phyloP scores from a whole-genome alignment of 139 green algal genomes.

The Chlamydomonas schloesseri region DNA sequence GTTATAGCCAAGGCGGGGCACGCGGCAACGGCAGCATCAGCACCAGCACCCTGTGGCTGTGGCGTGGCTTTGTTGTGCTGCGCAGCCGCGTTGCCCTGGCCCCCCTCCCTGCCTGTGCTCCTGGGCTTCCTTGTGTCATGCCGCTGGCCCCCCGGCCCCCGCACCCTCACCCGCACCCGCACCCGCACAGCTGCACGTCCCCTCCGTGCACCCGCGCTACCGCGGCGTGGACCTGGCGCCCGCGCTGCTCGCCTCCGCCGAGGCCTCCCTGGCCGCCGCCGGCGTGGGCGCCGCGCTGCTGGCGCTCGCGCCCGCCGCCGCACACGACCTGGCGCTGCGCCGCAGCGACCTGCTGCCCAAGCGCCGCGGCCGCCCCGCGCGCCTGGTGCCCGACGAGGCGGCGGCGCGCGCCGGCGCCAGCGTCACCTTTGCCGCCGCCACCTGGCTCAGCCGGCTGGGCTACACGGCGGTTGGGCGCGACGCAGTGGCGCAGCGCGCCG shows the following conservation, averaged over 20 bases:
- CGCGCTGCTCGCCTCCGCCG: neutral
- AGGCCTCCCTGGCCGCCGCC: neutral
- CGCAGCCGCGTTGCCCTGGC: no score
- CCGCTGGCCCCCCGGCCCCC: no score
- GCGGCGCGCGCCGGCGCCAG: neutral
- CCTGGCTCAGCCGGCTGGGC: neutral
- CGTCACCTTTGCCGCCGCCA: neutral
- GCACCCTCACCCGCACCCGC: neutral
- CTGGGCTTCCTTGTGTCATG: no score
- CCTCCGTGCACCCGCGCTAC: conserved; percentile 15
- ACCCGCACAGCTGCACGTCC: conserved; percentile 29
- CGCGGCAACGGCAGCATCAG: no score
- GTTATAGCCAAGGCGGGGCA: no score
- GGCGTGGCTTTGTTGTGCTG: no score
- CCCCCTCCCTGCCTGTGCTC: no score
- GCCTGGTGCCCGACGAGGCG: neutral
- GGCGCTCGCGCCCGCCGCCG: conserved; percentile 2
- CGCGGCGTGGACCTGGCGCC: neutral
- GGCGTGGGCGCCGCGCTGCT: neutral
- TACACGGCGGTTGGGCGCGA: neutral
- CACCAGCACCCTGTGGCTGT: no score
- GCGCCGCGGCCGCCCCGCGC: neutral
- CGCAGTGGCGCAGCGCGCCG: neutral
- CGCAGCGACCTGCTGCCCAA: neutral
- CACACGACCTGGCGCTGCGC: neutral